phyloP scores from a whole-genome alignment of 495 filamentous ascomycete species.

The Neurospora sp. region DNA sequence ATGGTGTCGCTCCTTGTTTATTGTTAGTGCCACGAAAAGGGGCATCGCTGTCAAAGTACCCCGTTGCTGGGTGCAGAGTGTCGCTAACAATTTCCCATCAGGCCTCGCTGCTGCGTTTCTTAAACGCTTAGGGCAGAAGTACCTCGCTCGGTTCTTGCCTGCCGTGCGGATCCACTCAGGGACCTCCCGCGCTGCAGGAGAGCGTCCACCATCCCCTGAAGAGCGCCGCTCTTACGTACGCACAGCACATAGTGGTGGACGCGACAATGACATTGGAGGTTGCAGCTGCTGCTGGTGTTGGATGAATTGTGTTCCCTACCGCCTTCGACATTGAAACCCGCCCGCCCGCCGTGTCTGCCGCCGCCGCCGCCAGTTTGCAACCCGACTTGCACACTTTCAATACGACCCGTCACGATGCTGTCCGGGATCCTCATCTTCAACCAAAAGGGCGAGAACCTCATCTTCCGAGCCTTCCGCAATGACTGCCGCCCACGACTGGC shows the following conservation, averaged over 20 bases:
- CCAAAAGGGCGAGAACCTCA: conserved; percentile 98
- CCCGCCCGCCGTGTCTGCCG: not conserved
- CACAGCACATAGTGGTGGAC: not conserved
- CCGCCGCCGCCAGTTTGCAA: not conserved
- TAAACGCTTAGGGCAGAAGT: not conserved
- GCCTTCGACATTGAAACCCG: not conserved
- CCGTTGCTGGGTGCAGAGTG: not conserved
- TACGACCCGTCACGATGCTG: conserved; percentile 53
- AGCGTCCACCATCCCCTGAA: not conserved
- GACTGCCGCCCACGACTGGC: conserved; percentile 94
- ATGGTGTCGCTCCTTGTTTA: not conserved
- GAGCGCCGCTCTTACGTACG: not conserved
- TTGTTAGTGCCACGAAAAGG: not conserved
- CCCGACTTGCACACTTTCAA: not conserved
- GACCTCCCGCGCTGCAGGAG: not conserved
- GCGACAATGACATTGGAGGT: not conserved
- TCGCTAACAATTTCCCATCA: not conserved
- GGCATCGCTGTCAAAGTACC: not conserved
- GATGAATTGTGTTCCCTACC: not conserved
- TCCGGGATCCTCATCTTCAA: conserved; percentile 98
- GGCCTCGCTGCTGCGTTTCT: not conserved
- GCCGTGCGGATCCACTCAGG: not conserved
- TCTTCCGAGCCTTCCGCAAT: conserved; percentile 96
- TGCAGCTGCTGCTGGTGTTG: not conserved
- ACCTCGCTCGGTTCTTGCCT: not conserved